Base-by-base conservation (phyloP, 1,139 yeast genomes). In the Yamadazyma diddensiae region DNA sequence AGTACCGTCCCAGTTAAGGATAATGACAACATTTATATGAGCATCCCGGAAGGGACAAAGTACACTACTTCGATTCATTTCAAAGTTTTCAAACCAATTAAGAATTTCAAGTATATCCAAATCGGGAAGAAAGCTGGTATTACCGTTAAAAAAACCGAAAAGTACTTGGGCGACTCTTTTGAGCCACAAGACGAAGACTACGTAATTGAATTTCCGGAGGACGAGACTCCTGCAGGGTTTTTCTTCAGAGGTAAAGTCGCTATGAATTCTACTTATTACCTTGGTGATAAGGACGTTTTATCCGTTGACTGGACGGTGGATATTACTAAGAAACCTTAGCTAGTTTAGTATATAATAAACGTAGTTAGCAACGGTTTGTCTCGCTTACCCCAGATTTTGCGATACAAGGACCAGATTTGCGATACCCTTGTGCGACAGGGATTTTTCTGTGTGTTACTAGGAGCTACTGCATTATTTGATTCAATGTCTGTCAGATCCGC, bases 201-300 rank as follows among this genome's bases (percentile, higher is more conserved):
- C 43, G 12, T 46, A 13, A 52, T 53, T 39, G 49, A 47, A 9
- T 65, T 64, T 44, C 62, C 60, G 12, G 57, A 55, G 36, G 72
- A 66, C 36, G 50, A 51, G 12, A 58, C 72, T 28, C 74, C 74
- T 10, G 59, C 64, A 35, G 72, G 73, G 15, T 65, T 57, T 47
- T 50, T 66, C 28, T 46, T 59, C 33, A 63, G 73, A 53, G 72
- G 70, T 11, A 41, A 43, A 21, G 60, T 54, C 46, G 53, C 55
- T 9, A 62, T 65, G 36, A 48, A 49, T 7, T 59, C 68, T 18
- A 59, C 62, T 17, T 68, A 65, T 47, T 54, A 38, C 31, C 56
- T 61, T 16, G 59, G 53, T 21, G 70, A 51, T 14, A 58, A 59
- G 35, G 55, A 45, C 24, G 55, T 61, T 39, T 44, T 51, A 29